These are phyloP conservation scores for Globisporangium nodosum DNA, from an alignment of 352 stramenopile species.

Conservation along the genomic window DNA sequence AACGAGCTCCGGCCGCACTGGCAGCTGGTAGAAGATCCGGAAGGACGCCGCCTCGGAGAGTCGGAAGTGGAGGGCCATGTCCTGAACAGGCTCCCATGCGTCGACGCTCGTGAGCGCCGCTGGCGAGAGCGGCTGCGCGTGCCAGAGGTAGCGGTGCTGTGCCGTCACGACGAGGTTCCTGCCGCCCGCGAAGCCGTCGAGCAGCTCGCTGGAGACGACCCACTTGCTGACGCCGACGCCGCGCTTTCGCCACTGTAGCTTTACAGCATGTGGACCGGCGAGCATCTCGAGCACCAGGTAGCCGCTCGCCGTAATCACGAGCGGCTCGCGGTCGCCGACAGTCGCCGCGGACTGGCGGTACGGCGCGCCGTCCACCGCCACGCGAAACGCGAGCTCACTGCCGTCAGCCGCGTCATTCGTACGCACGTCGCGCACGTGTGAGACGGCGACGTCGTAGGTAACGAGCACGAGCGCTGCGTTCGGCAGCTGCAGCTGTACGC, in stretches of 20 bases:
- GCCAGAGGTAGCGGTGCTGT: constrained; percentile 65
- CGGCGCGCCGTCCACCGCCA: constrained; percentile 41
- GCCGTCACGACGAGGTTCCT: constrained; percentile 56
- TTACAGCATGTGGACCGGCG: constrained; percentile 36
- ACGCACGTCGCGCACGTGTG: constrained; percentile 24
- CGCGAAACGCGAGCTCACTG: constrained; percentile 60
- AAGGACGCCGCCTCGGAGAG: constrained; percentile 40
- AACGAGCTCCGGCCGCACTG: constrained; percentile 49
- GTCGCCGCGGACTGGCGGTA: constrained; percentile 66
- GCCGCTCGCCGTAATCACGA: constrained; percentile 48
- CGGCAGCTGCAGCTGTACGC: constrained; percentile 37
- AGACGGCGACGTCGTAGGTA: constrained; percentile 65
- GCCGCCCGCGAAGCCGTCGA: constrained; percentile 68
- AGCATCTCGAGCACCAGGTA: constrained; percentile 51
- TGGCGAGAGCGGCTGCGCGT: constrained; percentile 43
- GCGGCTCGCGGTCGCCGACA: constrained; percentile 50
- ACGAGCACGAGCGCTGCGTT: constrained; percentile 60
- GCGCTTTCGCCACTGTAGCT: constrained; percentile 71
- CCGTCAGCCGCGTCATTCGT: constrained; percentile 13
- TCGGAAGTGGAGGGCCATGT: constrained; percentile 50
- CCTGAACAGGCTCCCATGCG: constrained; percentile 47
- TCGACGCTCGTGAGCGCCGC: constrained; percentile 35
- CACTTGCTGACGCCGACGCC: constrained; percentile 43
- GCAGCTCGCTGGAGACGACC: constrained; percentile 46
- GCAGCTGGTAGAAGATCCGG: constrained; percentile 72